These are phyloP conservation scores for Telopea speciosissima DNA, from an alignment of 177 flowering plant species.

Conservation along the genomic window DNA sequence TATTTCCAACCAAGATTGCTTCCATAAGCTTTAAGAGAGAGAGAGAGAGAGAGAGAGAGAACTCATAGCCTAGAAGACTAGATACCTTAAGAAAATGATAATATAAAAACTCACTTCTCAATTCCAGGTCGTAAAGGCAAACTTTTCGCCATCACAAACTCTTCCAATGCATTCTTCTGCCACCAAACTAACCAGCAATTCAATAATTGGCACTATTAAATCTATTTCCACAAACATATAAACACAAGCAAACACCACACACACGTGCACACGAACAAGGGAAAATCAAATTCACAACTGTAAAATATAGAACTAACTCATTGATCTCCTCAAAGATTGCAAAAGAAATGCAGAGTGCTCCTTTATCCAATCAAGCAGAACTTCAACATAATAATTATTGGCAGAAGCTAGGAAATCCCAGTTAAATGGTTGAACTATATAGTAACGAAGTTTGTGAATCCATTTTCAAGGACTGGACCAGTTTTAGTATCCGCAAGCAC, in stretches of 20 bases:
- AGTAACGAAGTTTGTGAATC: neutral
- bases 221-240: neutral
- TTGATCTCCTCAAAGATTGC: neutral
- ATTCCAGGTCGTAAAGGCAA: conserved; percentile 77
- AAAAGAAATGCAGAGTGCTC: neutral
- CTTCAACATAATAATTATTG: neutral
- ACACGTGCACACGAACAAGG: neutral
- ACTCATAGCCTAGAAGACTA: neutral
- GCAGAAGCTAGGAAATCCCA: neutral
- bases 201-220: conserved; percentile 4
- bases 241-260: neutral
- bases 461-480: neutral
- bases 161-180: conserved; percentile 83
- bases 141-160: conserved; percentile 43
- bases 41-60: too few relatives aligned
- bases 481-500: neutral
- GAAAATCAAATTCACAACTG: neutral
- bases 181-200: conserved; percentile 20
- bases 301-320: neutral
- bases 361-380: neutral
- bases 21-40: too few relatives aligned
- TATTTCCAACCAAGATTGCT: too few relatives aligned
- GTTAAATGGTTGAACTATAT: neutral
- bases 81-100: conserved; percentile 3
- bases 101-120: conserved; percentile 51